Base-by-base conservation (phyloP, 352 stramenopile genomes). In the Pythium dissimile region DNA sequence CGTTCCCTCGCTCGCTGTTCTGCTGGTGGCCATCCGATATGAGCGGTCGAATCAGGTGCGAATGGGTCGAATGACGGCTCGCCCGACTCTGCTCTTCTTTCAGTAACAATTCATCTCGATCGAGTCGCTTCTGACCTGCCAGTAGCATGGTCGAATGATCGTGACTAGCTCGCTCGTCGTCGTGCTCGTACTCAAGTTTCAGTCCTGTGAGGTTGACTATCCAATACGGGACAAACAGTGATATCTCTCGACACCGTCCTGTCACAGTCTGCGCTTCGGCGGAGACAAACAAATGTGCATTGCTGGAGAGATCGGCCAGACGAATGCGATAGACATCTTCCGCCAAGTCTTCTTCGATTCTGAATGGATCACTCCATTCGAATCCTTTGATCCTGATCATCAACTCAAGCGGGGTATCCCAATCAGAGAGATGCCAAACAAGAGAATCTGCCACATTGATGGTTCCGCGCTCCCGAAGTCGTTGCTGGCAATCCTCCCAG, bases 161-260 rank as follows among this genome's bases (percentile, higher is more conserved):
- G 27, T 75, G 65, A 7, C 70, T 73, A 28, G 81, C 81, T 48
- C 71, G 71, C n/a, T 89, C 82, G 54, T 89, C 72, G 30, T 94
- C 86, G 41, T 85, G 88, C 67, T 90, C 79, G 55, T 87, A 94
- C 46, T 95, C 86, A 12, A 95, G 69, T 62, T 90, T 84, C 9
- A 95, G 59, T 0, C 82, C 82, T 12, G 84, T 94, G 45, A 93
- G 63, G 51, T 95, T 95, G 23, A 95, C 80, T 46, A 95, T 90
- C 86, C 86, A 95, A 63, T 94, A 95, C 13, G 86, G 86, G 11
- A 93, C 82, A 51, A 85, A 94, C n/a, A 95, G 58, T 15, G 88
- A 82, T 35, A 95, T 61, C 47, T 94, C 84, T 10, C 72, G 75
- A 24, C 78, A 90, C 8, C 71, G 64, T 6, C 80, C 78, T 61